Conservation (phyloP, 2,329 filamentous ascomycete species). For the Cytospora mali region DNA sequence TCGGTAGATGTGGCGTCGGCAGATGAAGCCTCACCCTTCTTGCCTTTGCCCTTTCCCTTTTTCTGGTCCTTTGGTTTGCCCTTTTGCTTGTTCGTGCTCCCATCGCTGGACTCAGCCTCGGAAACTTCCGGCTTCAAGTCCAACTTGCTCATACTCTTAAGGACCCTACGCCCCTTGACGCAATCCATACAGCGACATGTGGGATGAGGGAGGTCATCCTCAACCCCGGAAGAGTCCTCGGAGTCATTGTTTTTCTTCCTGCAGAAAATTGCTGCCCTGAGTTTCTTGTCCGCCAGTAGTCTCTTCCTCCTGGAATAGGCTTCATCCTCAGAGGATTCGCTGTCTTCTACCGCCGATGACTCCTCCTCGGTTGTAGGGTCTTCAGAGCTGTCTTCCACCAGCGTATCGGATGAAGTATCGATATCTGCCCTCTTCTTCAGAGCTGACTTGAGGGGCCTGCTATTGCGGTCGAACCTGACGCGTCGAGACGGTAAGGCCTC, state of each 20-base stretch:
- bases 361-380: conserved; percentile 23
- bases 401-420: conserved; percentile 26
- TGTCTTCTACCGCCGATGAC: conserved; percentile 22
- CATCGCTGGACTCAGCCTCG: conserved; percentile 4
- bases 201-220: conserved; percentile 41
- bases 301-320: conserved; percentile 16
- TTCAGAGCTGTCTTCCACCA: conserved; percentile 32
- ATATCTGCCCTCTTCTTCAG: conserved; percentile 38
- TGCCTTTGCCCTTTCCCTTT: conserved; percentile 27
- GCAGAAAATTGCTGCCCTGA: conserved; percentile 20
- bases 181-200: conserved; percentile 41
- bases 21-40: conserved; percentile 20
- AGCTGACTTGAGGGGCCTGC: conserved; percentile 40
- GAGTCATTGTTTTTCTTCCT: conserved; percentile 24
- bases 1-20: conserved; percentile 16
- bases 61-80: conserved; percentile 32
- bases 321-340: conserved; percentile 21
- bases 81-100: not conserved
- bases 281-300: conserved; percentile 25
- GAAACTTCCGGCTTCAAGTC: conserved; percentile 2
- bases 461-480: conserved; percentile 45
- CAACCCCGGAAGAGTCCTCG: conserved; percentile 25
- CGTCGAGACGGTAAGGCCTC: conserved; percentile 33
- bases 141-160: conserved; percentile 29
- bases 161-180: conserved; percentile 32